A percentile compares a stretch with the other conserved stretches of the same genome.
phyloP scores from a whole-genome alignment of 768 basidiomycete species.

The Panaeolus papilionaceus region DNA sequence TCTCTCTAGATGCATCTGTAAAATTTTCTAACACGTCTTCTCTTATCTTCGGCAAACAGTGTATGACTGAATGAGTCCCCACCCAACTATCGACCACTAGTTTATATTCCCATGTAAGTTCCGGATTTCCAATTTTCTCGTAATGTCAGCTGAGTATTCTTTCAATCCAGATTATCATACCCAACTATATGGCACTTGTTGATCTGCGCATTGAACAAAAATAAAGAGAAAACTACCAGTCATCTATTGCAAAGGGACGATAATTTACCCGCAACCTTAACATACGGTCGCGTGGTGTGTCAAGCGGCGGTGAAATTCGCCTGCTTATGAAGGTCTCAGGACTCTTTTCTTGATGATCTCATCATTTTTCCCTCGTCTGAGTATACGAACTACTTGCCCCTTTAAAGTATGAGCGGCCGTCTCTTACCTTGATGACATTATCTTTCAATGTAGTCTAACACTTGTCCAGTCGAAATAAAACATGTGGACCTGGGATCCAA shows the following conservation, averaged over 20 bases:
- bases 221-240: neutral
- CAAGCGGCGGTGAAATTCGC: neutral
- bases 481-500: too few species aligned
- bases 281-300: neutral
- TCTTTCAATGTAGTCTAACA: too few species aligned
- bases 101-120: constrained; percentile 13
- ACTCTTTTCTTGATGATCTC: neutral
- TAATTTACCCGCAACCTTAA: neutral
- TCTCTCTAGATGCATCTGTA: neutral
- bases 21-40: neutral
- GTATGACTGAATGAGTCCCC: constrained; percentile 1
- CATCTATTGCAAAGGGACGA: neutral
- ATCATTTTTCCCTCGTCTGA: neutral
- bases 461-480: too few species aligned
- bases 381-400: neutral
- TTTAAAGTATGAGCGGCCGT: neutral
- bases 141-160: neutral
- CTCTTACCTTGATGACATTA: too few species aligned
- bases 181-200: neutral
- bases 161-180: neutral
- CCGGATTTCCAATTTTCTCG: neutral
- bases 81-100: constrained; percentile 3
- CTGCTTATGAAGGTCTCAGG: neutral
- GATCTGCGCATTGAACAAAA: neutral
- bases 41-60: constrained; percentile 11